These are phyloP conservation scores for Neopestalotiopsis rosae DNA, from an alignment of 2,329 filamentous ascomycete species.

Conservation along the genomic window DNA sequence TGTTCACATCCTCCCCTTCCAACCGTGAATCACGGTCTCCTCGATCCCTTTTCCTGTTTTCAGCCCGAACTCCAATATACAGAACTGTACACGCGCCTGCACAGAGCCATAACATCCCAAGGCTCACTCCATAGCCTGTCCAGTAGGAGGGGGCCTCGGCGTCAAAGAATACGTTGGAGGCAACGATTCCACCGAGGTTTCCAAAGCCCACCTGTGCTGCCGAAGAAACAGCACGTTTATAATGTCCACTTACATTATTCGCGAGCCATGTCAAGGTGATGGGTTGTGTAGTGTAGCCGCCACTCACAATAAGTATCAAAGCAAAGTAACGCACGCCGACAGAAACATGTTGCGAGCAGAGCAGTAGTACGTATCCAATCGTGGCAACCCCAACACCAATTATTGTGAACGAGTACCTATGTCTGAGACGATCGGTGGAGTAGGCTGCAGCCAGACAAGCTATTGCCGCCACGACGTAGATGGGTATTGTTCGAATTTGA, in stretches of 20 bases:
- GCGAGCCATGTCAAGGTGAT: conserved; percentile 61
- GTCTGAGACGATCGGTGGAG: conserved; percentile 53
- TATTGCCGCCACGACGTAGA: conserved; percentile 41
- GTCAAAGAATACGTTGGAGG: conserved; percentile 55
- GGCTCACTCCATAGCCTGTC: conserved; percentile 53
- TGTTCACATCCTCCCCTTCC: conserved; percentile 35
- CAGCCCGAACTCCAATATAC: conserved; percentile 35
- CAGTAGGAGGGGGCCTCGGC: conserved; percentile 52
- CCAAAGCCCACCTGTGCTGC: conserved; percentile 58
- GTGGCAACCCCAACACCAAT: conserved; percentile 53
- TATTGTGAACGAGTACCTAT: conserved; percentile 60
- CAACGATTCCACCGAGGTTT: conserved; percentile 55
- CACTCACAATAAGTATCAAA: conserved; percentile 58
- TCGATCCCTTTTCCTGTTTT: conserved; percentile 40
- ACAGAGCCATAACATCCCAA: conserved; percentile 52
- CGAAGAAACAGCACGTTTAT: conserved; percentile 59
- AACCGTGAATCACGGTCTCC: conserved; percentile 38
- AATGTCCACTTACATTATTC: conserved; percentile 63
- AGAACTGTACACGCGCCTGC: conserved; percentile 39
- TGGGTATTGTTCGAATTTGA: conserved; percentile 42
- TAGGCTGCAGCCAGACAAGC: conserved; percentile 42
- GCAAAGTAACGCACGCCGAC: conserved; percentile 59
- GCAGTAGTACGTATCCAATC: conserved; percentile 60
- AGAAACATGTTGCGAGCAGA: conserved; percentile 51
- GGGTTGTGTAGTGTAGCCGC: conserved; percentile 60